Conservation (phyloP, 306 rosid genomes). For the Prunus mume region DNA sequence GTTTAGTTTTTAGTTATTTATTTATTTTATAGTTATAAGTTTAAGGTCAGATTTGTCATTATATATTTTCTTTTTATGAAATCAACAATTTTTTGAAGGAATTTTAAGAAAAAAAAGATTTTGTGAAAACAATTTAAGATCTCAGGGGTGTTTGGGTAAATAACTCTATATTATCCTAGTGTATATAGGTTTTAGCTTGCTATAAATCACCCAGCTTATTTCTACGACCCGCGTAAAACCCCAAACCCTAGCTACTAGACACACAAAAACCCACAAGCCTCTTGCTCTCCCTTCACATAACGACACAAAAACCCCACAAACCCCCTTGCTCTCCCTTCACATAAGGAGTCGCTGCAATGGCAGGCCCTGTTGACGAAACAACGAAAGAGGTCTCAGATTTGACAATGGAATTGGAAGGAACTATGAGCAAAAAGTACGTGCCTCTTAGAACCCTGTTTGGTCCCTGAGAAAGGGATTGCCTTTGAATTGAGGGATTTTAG, state of each 20-base stretch:
- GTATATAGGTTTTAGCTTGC: too few relatives aligned
- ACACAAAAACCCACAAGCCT: not conserved
- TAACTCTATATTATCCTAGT: too few relatives aligned
- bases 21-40: too few relatives aligned
- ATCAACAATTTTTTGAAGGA: too few relatives aligned
- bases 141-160: too few relatives aligned
- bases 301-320: not conserved
- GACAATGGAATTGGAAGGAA: conserved; percentile 26
- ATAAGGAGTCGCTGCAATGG: conserved; percentile 5
- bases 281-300: not conserved
- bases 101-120: too few relatives aligned
- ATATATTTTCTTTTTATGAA: too few relatives aligned
- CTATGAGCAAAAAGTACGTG: conserved; percentile 33
- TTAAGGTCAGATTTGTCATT: too few relatives aligned
- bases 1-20: too few relatives aligned
- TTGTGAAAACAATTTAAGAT: too few relatives aligned
- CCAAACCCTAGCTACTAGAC: not conserved
- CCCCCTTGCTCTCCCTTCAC: not conserved
- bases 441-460: not conserved
- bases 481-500: not conserved
- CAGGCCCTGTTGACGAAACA: conserved; percentile 16
- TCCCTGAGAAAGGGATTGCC: not conserved
- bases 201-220: too few relatives aligned
- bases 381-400: conserved; percentile 25
- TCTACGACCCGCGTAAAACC: too few relatives aligned